Evolutionary conservation across 1,139 yeast species (phyloP).

Genomic region (Hansenula anomala): DNA sequence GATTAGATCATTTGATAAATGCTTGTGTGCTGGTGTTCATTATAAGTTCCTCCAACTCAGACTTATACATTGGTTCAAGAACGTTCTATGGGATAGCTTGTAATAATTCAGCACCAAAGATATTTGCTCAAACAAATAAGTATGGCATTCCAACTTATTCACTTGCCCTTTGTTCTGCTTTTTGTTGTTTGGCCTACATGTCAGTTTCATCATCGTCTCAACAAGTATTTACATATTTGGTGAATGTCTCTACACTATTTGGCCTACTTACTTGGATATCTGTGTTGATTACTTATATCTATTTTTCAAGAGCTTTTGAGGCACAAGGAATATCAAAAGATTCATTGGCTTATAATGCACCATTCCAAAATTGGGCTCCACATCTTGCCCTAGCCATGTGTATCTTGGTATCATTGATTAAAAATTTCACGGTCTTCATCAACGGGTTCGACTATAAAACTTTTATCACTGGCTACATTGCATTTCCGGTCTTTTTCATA

Average conservation of each 20-base stretch:
- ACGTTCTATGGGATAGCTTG: constrained; percentile 58
- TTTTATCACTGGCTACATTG: no score
- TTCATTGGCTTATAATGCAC: no score
- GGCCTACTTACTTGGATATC: constrained; percentile 65
- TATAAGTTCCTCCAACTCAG: constrained; percentile 70
- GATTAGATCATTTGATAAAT: constrained; percentile 61
- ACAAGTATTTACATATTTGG: constrained; percentile 59
- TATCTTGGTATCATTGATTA: no score
- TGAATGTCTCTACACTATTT: constrained; percentile 65
- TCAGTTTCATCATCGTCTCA: constrained; percentile 50
- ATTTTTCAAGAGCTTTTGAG: no score
- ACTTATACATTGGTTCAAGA: constrained; percentile 67
- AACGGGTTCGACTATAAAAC: no score
- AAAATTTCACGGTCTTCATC: no score
- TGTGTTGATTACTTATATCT: not conserved
- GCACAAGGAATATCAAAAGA: no score
- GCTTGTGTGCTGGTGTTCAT: constrained; percentile 66
- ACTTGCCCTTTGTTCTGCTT: constrained; percentile 35
- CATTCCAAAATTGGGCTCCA: no score
- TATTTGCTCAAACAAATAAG: constrained; percentile 55
- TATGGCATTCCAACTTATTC: constrained; percentile 62
- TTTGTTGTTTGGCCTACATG: constrained; percentile 60
- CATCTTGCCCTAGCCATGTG: no score
- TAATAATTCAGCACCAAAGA: constrained; percentile 58
- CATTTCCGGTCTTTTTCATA: no score